Percentiles rank a stretch among this genome's conserved stretches.
phyloP scores from a whole-genome alignment of 371 early-diverging fungal genomes.

The Gilbertella persicaria region DNA sequence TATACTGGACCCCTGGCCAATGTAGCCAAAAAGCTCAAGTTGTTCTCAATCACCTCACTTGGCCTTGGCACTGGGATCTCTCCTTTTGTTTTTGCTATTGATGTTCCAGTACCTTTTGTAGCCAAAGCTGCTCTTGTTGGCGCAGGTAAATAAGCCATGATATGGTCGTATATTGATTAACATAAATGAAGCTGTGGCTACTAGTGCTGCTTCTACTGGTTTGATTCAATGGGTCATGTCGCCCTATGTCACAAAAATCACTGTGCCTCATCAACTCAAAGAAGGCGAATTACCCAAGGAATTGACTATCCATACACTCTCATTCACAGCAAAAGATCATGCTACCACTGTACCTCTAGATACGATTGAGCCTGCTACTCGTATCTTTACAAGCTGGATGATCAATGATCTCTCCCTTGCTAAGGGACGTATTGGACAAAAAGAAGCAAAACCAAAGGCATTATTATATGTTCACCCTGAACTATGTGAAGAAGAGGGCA shows the following conservation, averaged over 20 bases:
- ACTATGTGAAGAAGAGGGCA: slow-evolving; percentile 47
- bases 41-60: slow-evolving; percentile 63
- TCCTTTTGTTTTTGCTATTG: slow-evolving; percentile 62
- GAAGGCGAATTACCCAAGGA: slow-evolving; percentile 20
- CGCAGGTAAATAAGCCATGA: slow-evolving; percentile 48
- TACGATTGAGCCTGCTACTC: slow-evolving; percentile 55
- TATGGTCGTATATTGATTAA: background rate
- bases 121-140: slow-evolving; percentile 61
- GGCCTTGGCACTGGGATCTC: slow-evolving; percentile 58
- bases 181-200: slow-evolving; percentile 48
- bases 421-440: slow-evolving; percentile 32
- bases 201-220: slow-evolving; percentile 64
- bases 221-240: slow-evolving; percentile 67
- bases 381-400: slow-evolving; percentile 59
- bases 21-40: slow-evolving; percentile 61
- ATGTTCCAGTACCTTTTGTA: slow-evolving; percentile 60
- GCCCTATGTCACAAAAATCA: slow-evolving; percentile 64
- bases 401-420: slow-evolving; percentile 44
- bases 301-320: slow-evolving; percentile 37
- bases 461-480: slow-evolving; percentile 62
- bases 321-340: slow-evolving; percentile 42
- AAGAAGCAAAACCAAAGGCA: slow-evolving; percentile 48
- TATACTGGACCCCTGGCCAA: slow-evolving; percentile 61
- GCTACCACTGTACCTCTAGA: slow-evolving; percentile 55
- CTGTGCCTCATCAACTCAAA: slow-evolving; percentile 18